Conservation (phyloP, 225 moss, liverwort and hornwort species). For the Physcomitrium patens region DNA sequence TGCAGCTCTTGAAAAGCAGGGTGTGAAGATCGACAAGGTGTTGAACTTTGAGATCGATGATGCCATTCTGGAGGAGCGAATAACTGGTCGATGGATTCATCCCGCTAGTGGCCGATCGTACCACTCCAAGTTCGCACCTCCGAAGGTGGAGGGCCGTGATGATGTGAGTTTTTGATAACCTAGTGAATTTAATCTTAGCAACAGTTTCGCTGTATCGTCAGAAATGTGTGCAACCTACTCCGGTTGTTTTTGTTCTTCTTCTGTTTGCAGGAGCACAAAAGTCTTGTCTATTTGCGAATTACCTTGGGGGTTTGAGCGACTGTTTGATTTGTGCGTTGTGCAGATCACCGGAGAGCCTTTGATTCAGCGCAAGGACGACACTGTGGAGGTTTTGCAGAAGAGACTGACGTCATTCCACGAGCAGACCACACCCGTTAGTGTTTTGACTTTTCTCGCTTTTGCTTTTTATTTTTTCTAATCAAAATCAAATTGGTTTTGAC, state of each 20-base stretch:
- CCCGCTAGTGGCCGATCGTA: slow-evolving; percentile 83
- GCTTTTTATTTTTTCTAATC: background rate
- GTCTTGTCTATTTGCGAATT: background rate
- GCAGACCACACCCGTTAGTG: slow-evolving; percentile 77
- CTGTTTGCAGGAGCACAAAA: background rate
- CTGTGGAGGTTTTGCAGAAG: slow-evolving; percentile 66
- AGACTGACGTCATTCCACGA: slow-evolving; percentile 75
- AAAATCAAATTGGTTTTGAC: background rate
- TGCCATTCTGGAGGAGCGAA: slow-evolving; percentile 81
- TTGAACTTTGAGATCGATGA: slow-evolving; percentile 82
- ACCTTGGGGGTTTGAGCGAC: background rate
- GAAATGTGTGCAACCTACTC: background rate
- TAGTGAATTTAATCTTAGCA: too few species aligned
- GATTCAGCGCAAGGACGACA: slow-evolving; percentile 90
- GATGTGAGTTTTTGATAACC: slow-evolving; percentile 49
- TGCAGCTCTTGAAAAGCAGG: slow-evolving; percentile 74
- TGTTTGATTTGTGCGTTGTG: background rate
- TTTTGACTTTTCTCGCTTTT: background rate
- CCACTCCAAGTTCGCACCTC: slow-evolving; percentile 82
- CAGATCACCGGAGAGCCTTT: slow-evolving; percentile 76
- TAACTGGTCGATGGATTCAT: slow-evolving; percentile 94
- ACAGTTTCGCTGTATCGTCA: background rate
- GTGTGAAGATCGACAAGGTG: slow-evolving; percentile 77
- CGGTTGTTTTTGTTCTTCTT: too few species aligned
- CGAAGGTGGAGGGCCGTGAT: slow-evolving; percentile 69